Conservation (phyloP, 1,284 basidiomycete species). For the Inonotus obliquus region DNA sequence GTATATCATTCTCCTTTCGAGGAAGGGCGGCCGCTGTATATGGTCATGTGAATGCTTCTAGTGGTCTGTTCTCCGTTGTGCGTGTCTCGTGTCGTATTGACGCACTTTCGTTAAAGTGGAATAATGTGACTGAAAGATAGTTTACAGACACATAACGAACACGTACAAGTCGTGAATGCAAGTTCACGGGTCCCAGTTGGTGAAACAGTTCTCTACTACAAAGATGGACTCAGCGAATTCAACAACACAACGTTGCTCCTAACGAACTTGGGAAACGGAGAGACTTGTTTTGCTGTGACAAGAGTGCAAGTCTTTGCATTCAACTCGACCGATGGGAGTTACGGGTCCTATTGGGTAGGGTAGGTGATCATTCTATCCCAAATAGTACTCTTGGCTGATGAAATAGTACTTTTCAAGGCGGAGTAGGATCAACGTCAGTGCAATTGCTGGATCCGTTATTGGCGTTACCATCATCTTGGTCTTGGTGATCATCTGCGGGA, state of each 20-base stretch:
- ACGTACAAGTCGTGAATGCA: neutral
- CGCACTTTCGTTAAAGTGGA: neutral
- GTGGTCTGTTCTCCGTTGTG: slow-evolving; percentile 7
- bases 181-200: neutral
- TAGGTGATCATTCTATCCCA: neutral
- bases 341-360: neutral
- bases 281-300: neutral
- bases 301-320: neutral
- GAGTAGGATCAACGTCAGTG: neutral
- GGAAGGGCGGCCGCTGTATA: slow-evolving; percentile 1
- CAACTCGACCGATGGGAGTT: neutral
- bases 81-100: neutral
- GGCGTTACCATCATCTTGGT: neutral
- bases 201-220: neutral
- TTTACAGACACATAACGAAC: neutral
- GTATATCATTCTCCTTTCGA: neutral
- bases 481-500: neutral
- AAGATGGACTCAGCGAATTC: slow-evolving; percentile 1
- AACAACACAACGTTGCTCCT: neutral
- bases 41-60: slow-evolving; percentile 3
- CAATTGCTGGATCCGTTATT: neutral
- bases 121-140: neutral
- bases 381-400: too few relatives aligned
- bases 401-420: neutral
- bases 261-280: neutral